These are phyloP conservation scores for Maudiozyma pseudohumilis DNA, from an alignment of 805 yeast genomes.

Conservation along the genomic window DNA sequence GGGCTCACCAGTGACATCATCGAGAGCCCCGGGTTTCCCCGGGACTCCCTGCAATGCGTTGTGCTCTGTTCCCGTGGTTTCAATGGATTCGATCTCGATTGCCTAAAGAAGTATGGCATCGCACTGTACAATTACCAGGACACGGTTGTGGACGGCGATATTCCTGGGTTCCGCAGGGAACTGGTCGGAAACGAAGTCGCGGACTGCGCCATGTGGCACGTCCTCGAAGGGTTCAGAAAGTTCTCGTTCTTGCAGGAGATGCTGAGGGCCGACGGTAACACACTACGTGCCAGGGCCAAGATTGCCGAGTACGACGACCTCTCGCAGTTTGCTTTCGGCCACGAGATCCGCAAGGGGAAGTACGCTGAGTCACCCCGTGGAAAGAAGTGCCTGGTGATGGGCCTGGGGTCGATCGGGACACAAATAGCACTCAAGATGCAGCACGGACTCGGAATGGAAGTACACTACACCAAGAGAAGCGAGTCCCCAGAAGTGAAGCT, in stretches of 20 bases:
- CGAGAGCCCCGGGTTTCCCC: constrained; percentile 33
- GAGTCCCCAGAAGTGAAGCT: constrained; percentile 14
- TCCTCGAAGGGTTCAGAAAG: constrained; percentile 45
- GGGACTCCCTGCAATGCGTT: constrained; percentile 35
- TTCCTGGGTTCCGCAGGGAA: constrained; percentile 12
- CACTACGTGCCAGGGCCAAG: constrained; percentile 33
- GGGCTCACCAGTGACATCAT: constrained; percentile 39
- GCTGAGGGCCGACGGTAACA: constrained; percentile 28
- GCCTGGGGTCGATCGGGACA: constrained; percentile 54
- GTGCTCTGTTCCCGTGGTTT: constrained; percentile 50
- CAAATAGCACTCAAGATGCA: constrained; percentile 41
- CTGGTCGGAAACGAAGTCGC: constrained; percentile 57
- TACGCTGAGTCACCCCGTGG: constrained; percentile 38
- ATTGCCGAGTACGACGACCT: constrained; percentile 8
- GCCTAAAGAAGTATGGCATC: constrained; percentile 33
- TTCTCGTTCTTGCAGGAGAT: constrained; percentile 31
- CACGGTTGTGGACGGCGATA: constrained; percentile 5
- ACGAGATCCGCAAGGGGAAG: constrained; percentile 28
- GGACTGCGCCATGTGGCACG: constrained; percentile 49
- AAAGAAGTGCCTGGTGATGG: constrained; percentile 44
- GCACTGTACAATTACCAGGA: constrained; percentile 36
- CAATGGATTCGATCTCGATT: constrained; percentile 39
- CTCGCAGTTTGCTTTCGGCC: constrained; percentile 32
- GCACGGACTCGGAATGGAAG: constrained; percentile 45
- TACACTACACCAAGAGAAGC: constrained; percentile 45